These are phyloP conservation scores for Geotrichum aggregatum DNA, from an alignment of 1,139 yeast genomes.

Conservation along the genomic window DNA sequence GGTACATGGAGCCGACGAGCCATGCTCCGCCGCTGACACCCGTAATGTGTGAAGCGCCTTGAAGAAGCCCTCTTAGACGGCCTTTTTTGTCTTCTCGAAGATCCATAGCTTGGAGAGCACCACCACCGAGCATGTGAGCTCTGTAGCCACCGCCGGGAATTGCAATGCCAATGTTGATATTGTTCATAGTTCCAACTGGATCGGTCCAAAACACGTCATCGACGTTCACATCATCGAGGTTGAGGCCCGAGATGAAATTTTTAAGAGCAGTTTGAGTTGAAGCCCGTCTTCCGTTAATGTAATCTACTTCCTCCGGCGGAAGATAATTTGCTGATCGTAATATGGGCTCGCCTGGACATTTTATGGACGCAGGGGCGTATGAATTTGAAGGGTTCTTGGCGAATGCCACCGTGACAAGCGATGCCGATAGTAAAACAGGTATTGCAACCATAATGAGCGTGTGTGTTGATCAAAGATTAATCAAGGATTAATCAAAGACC, in stretches of 20 bases:
- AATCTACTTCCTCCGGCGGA: constrained; percentile 27
- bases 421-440: not conserved
- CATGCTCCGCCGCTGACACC: constrained; percentile 86
- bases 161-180: constrained; percentile 53
- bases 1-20: constrained; percentile 72
- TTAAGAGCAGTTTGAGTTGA: constrained; percentile 52
- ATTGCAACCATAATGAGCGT: not conserved
- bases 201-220: constrained; percentile 42
- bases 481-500: no score
- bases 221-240: constrained; percentile 56
- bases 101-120: constrained; percentile 69
- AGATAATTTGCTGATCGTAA: constrained; percentile 30
- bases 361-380: constrained; percentile 31
- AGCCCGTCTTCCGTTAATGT: constrained; percentile 43
- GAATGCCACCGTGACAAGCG: no score
- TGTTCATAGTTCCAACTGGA: constrained; percentile 24
- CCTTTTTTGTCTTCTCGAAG: constrained; percentile 57
- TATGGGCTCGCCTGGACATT: constrained; percentile 29
- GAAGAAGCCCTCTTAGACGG: constrained; percentile 66
- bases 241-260: constrained; percentile 54
- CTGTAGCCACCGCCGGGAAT: constrained; percentile 83
- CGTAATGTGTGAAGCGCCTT: constrained; percentile 65
- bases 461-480: no score
- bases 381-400: constrained; percentile 1
- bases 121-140: constrained; percentile 78